Base-by-base conservation (phyloP, 2,329 filamentous ascomycete species). In the Rhinocladiella similis region DNA sequence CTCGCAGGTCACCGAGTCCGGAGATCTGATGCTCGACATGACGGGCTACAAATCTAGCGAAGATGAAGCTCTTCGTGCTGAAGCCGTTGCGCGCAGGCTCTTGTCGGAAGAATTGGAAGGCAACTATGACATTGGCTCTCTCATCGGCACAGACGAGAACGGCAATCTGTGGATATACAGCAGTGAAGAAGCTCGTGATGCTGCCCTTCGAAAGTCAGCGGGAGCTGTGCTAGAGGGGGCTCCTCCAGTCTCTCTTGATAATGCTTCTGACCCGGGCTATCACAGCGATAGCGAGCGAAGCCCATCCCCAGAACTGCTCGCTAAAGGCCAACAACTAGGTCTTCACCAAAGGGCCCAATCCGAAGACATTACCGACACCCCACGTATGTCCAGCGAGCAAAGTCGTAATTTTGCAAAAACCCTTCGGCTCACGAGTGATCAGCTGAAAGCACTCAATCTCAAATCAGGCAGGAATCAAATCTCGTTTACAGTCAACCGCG, bases 161-260 rank as follows among this genome's bases (percentile, higher is more conserved):
- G 94, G 94, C 5, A 99, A 99, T 67, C 80, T 99, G n/a, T 97
- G 94, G 93, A 97, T 99, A 64, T 99, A 99, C 76, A 94, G 91
- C 74, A 97, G 92, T 66, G 92, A 97, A 72, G 92, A 96, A 68
- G 91, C 94, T 20, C 97, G 97, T 69, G 88, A 94, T 66, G 88
- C 89, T 5, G 93, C 93, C 29, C 87, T 87, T 76, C 86, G 88
- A 36, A 79, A 80, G 65, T 78, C 80, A 2, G 74, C 76, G 1
- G 69, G 85, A 57, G 77, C 77, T 22, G 75, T 77, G 3, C 73
- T 86, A 61, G 77, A 80, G 48, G 74, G 79, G 2, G 71, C 74
- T 12, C 76, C 74, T n/a, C 69, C 67, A 3, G 77, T 85, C 36
- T 76, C 84, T 18, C 83, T 83, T n/a, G 92, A 97, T 73, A 90